Evolutionary conservation across 78 protist genomes (phyloP), one percentile per base, ranked within the genome.

Genomic region (Paulinella micropora): DNA sequence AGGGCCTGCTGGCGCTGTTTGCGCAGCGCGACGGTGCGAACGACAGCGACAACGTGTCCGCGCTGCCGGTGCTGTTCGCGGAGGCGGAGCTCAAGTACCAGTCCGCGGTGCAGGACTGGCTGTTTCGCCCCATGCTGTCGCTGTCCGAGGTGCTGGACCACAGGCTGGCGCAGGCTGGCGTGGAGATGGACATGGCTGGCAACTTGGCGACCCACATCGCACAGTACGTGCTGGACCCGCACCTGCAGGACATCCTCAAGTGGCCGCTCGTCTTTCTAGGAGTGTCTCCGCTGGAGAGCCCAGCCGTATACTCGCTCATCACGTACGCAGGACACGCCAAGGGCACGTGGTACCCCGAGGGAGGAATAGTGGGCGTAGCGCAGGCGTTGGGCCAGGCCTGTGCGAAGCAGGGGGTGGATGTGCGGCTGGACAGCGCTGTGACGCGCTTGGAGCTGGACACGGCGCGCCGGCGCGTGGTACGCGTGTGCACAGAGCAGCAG

Each of bases 281-380:
- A 9, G 83, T 9, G 29, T 77, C 83, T 31, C 83, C 83, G 3
- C 38, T 4, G 34, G 83, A 77, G 15, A 31, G 15, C 83, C 83
- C 83, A 31, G 83, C 83, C 37, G 9, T 77, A 31, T 77, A 77
- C 83, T 77, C 83, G 83, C 83, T 77, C 83, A 77, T 77, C 34
- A 77, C 29, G 37, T 77, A 77, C 83, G 29, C 83, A 4, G 83
- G 38, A 4, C 29, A 32, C 3, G 83, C 29, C 29, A 9, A 4
- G 34, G 83, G 83, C 2, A 77, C 83, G 3, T 77, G 83, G 83
- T 77, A 77, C 83, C 83, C 83, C 3, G 83, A 2, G 34, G 29
- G 83, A 2, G 83, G 83, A 26, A 2, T 77, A 4, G 6, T 2
- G 6, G 38, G 34, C 15, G 9, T 4, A 9, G 83, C 34, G 83